Evolutionary conservation across 148 eudicot genomes (phyloP), one percentile per base, ranked within the genome.

Genomic region (Persicaria tinctoria): DNA sequence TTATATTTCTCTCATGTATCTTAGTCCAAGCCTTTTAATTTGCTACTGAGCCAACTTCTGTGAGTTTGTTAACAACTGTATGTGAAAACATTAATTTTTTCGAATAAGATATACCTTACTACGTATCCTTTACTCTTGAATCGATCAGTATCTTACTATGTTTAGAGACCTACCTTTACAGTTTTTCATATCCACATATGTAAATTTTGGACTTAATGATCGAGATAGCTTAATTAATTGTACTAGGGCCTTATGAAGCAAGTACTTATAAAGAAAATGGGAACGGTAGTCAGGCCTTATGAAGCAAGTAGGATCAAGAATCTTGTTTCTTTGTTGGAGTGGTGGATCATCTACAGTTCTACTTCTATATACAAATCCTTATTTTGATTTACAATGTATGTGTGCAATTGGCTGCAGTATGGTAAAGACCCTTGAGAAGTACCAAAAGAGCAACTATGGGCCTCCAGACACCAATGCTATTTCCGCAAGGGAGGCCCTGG

Each of bases 401-500:
- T 1, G 41, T 32, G 41, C 41, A 32, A 32, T 32, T 32, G 41
- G 41, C 2, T 77, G 46, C 84, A 95, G 92, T 87, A 95, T 95
- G 97, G 88, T 95, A 75, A 95, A 89, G 76, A 95, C 97, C 0
- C 89, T 92, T 47, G 98, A 95, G 80, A 90, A 92, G 91, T 95
- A 95, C 79, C 97, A 92, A 70, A 95, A 92, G 83, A 86, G 92
- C 87, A 95, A 92, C 91, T 95, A 89, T 79, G 98, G 96, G 76
- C 91, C 96, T 46, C 98, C 98, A 8, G 98, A 90, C 74, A 76
- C 87, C 46, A 85, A 86, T 72, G 83, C 85, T 72, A 83, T 87
- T 45, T 90, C 96, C 49, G 46, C 93, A 51, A 90, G 92, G 72
- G 97, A 92, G 78, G 97, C 97, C 60, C 87, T 94, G 93, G 98